Base-by-base conservation (phyloP, 208 protist genomes). In the Polymyxa betae region DNA sequence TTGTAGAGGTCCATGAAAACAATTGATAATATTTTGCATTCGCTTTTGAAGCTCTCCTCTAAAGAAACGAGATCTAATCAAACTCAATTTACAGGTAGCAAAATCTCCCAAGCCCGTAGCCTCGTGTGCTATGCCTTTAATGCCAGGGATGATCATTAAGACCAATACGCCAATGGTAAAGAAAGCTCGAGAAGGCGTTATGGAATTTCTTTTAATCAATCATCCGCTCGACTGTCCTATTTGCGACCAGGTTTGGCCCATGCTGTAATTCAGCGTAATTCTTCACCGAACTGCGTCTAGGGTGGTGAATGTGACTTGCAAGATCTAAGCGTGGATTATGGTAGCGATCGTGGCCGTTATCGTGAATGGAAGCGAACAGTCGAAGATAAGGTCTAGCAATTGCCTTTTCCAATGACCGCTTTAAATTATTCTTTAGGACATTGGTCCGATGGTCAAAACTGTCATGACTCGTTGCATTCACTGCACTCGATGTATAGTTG, bases 381-480 rank as follows among this genome's bases (percentile, higher is more conserved):
- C 35, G 95, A 98, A 92, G 96, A 98, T 93, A 98, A 98, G 92
- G 87, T 82, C 10, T 38, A 35, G 5, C n/a, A 5, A 20, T 5
- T 5, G 16, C 16, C 16, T 82, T 82, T 35, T 82, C 16, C 35
- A 5, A 35, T 40, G 5, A 35, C 72, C 35, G 35, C 72, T 5
- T 20, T 43, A 35, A 43, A 35, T 43, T 20, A 40, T 43, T 40
- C 35, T 35, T 35, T 35, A 82, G 72, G 5, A 97, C 92, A 97
- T 98, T 89, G 97, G 98, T 88, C 97, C 96, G 32, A 95, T 98
- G 90, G 97, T 98, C 24, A 97, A 97, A 92, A 97, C 97, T 0
- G 95, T 97, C 77, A 97, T 98, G 92, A 98, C 96, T 88, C 95
- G 97, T 0, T 98, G 97, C 94, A 98, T 98, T 92, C 97, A 98